Evolutionary conservation across 73 alveolate species (phyloP).

Genomic region (Paramecium octaurelia): DNA sequence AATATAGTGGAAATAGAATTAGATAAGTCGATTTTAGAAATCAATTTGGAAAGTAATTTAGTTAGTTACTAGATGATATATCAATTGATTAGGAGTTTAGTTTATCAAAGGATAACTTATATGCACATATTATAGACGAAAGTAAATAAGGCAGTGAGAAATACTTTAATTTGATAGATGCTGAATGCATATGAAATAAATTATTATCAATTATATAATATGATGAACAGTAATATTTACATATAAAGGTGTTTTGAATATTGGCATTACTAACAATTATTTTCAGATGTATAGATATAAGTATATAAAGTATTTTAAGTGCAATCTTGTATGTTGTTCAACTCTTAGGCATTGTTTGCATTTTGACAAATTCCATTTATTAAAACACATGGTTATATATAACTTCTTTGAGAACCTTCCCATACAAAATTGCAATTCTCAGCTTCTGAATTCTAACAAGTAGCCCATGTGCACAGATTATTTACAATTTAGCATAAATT

Average conservation of each 20-base stretch:
- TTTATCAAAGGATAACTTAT: not conserved
- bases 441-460: not conserved
- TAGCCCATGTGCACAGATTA: not conserved
- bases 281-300: not conserved
- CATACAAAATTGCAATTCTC: not conserved
- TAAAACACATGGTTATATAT: not conserved
- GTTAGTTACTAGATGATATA: not conserved
- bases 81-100: not conserved
- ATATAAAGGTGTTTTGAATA: not conserved
- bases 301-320: not conserved
- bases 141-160: not conserved
- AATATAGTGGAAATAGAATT: conserved; percentile 10
- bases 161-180: conserved; percentile 23
- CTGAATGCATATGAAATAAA: conserved; percentile 9
- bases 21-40: conserved; percentile 35
- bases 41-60: not conserved
- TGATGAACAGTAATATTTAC: not conserved
- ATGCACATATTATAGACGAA: conserved; percentile 29
- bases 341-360: not conserved
- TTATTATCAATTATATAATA: not conserved
- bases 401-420: not conserved
- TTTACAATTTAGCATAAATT: not conserved
- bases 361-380: not conserved
- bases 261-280: not conserved
- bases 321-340: not conserved